Evolutionary conservation across 371 early-diverging fungal species (phyloP).

Genomic region (Syncephalastrum monosporum): DNA sequence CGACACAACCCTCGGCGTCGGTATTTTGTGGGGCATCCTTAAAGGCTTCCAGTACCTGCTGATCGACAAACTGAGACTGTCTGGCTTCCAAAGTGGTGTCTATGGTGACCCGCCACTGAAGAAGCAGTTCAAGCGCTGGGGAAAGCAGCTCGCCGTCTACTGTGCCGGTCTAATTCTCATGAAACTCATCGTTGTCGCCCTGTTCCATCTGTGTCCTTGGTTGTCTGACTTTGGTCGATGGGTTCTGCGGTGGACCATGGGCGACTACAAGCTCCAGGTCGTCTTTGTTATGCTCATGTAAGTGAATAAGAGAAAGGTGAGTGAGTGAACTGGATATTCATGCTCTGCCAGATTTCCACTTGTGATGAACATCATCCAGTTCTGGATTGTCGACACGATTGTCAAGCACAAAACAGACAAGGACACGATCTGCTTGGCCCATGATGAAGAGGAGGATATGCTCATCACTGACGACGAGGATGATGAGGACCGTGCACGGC

Average conservation of each 20-base stretch:
- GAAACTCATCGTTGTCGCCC: conserved; percentile 56
- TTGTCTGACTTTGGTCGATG: conserved; percentile 59
- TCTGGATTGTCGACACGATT: conserved; percentile 66
- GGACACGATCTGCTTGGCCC: conserved; percentile 29
- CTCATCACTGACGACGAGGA: conserved; percentile 19
- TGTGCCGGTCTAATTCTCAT: conserved; percentile 54
- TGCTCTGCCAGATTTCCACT: conserved; percentile 39
- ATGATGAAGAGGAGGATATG: conserved; percentile 29
- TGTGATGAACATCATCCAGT: conserved; percentile 64
- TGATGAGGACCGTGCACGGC: conserved; percentile 6
- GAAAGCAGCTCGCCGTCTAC: conserved; percentile 58
- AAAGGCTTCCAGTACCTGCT: conserved; percentile 43
- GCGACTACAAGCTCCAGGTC: conserved; percentile 58
- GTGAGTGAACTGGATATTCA: not conserved
- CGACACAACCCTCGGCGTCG: conserved; percentile 70
- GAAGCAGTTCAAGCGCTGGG: conserved; percentile 51
- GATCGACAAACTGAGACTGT: conserved; percentile 19
- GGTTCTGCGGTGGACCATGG: conserved; percentile 55
- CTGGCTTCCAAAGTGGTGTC: conserved; percentile 60
- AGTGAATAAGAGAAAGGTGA: not conserved
- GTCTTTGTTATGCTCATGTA: conserved; percentile 65
- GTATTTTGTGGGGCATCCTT: conserved; percentile 57
- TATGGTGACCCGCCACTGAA: conserved; percentile 62
- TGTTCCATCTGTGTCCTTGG: conserved; percentile 52
- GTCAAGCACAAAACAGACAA: conserved; percentile 53